Evolutionary conservation across 1,284 basidiomycete species (phyloP), one percentile per base, ranked within the genome.

Genomic region (Ganoderma meredithae): DNA sequence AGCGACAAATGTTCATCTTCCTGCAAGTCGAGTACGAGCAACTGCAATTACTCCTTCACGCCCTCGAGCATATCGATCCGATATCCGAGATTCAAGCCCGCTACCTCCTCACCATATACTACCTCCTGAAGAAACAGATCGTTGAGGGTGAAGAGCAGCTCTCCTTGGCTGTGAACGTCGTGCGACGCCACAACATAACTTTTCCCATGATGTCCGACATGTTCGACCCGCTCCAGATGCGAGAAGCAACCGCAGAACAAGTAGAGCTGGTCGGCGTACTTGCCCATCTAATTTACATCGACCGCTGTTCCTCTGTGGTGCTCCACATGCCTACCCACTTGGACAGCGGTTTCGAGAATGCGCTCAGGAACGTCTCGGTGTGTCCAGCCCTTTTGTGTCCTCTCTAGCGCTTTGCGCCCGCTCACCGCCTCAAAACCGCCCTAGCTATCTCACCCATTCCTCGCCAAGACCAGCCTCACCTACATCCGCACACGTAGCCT

Each of bases 241-340:
- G 65, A 9, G 71, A 74, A 19, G 68, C 68, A 0, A 69, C 67
- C 25, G 66, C 71, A 1, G 67, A 70, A 17, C 70, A 74, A 19
- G 68, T 66, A 47, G 77, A 78, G 65, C 69, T 73, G 22, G 73
- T 78, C 49, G 73, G 72, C 33, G 67, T 73, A 3, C 64, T 78
- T 10, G 69, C 74, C 31, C 75, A 78, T 66, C 66, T 76, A 19
- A 44, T 76, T 53, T 78, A 77, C 63, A 72, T 76, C 39, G 75
- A 77, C 64, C 74, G 75, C 19, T 72, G 72, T 7, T 73, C 73
- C 0, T 53, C 63, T 7, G 68, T 78, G 13, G 71, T 77, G 9
- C 70, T 78, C 40, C 69, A 66, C n/a, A 69, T 72, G 12, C 67
- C 73, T 1, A 61, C 66, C 8, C 65, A 74, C 7, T 62, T 77